Evolutionary conservation across 208 protist species (phyloP), one percentile per base, ranked within the genome.

Genomic region (Strigomonas culicis): DNA sequence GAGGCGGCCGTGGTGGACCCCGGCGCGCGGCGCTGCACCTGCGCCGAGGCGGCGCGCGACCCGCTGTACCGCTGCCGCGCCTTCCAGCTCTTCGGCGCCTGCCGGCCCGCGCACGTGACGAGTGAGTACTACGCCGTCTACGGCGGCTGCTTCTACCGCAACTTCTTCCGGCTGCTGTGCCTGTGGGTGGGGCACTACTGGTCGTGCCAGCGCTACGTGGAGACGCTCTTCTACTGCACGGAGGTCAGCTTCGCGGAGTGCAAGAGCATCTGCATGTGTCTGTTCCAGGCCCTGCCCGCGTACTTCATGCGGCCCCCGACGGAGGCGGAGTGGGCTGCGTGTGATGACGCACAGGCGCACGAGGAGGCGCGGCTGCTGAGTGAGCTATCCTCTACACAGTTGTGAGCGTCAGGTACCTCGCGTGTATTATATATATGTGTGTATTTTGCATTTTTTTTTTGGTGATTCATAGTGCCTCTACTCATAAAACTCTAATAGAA

Each of bases 161-260:
- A 89, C 73, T 80, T 90, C 56, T 92, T 94, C 70, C 84, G 85
- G 3, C 69, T 94, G 47, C 68, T 94, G 44, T 94, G 88, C 62
- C 64, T 87, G 32, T 94, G 88, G 88, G 53, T 91, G 13, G 82
- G 77, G n/a, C 85, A 94, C 74, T 94, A 94, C 70, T 73, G 70
- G 10, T 75, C 76, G 22, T 86, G 72, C 49, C 85, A 92, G 79
- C 77, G 82, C 4, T 92, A 90, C 72, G 75, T 92, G 27, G 85
- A 85, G 61, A 94, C 84, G 41, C 58, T 94, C 43, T 94, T 77
- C 68, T 94, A 80, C 77, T 88, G 74, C 73, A 88, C 88, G 0
- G 83, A 92, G 70, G 74, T 92, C 2, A 72, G 78, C 17, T 92
- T 94, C 77, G 80, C 70, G 0, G 85, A 94, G 74, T 82, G 77